These are phyloP conservation scores for Geotrichum klebahnii DNA, from an alignment of 1,139 yeast genomes.

Conservation along the genomic window DNA sequence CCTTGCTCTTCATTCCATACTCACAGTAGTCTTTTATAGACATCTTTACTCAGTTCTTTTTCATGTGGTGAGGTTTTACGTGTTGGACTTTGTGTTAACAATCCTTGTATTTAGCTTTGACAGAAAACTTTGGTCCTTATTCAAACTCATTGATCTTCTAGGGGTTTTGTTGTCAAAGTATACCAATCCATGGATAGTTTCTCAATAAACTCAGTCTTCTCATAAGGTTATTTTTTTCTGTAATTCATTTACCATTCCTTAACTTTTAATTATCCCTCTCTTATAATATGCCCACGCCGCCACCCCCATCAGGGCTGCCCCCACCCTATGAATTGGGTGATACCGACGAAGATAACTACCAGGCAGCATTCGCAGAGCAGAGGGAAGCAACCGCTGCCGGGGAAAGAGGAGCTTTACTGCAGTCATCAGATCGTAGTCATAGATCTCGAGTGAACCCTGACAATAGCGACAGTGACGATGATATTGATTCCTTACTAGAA, in stretches of 20 bases:
- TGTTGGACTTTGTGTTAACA: too few relatives aligned
- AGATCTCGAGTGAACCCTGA: background rate
- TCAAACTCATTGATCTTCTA: too few relatives aligned
- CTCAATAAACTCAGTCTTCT: too few relatives aligned
- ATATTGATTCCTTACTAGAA: slow-evolving; percentile 13
- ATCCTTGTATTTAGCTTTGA: too few relatives aligned
- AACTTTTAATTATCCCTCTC: background rate
- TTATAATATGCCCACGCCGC: background rate
- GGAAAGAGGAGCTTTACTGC: background rate
- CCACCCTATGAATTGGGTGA: slow-evolving; percentile 7
- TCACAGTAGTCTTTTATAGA: too few relatives aligned
- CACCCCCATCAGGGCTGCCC: slow-evolving; percentile 6
- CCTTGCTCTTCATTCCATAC: too few relatives aligned
- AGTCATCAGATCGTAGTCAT: background rate
- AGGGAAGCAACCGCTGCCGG: slow-evolving; percentile 1
- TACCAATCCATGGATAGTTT: too few relatives aligned
- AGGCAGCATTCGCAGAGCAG: slow-evolving; percentile 1
- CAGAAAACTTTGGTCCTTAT: too few relatives aligned
- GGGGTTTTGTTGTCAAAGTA: too few relatives aligned
- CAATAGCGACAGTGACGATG: slow-evolving; percentile 1
- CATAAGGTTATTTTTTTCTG: too few relatives aligned
- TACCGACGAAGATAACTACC: slow-evolving; percentile 1
- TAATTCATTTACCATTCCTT: background rate
- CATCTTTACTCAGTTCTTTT: too few relatives aligned
- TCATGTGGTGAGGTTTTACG: too few relatives aligned